These are phyloP conservation scores for Colletotrichum plurivorum DNA, from an alignment of 2,329 filamentous ascomycete genomes.

Conservation along the genomic window DNA sequence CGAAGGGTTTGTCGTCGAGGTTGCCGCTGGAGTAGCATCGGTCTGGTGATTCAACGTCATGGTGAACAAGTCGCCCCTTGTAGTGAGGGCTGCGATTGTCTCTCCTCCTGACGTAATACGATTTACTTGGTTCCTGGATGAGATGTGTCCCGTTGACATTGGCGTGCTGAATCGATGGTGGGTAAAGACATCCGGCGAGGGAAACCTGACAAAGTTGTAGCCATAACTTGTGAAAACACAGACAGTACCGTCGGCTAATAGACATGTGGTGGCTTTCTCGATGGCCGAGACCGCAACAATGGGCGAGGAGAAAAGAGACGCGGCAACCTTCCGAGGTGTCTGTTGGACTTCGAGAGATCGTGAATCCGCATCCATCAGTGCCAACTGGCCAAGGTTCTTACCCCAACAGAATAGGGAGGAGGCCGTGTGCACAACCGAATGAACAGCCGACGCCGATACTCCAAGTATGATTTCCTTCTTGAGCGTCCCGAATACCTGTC, in stretches of 20 bases:
- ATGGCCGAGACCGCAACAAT: slow-evolving; percentile 90
- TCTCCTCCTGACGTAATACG: slow-evolving; percentile 89
- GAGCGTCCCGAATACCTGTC: slow-evolving; percentile 91
- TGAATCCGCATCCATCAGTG: slow-evolving; percentile 94
- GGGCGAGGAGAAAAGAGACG: slow-evolving; percentile 80
- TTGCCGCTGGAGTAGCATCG: slow-evolving; percentile 71
- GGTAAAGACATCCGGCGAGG: slow-evolving; percentile 77
- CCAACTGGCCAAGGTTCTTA: slow-evolving; percentile 94
- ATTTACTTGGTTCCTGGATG: slow-evolving; percentile 76
- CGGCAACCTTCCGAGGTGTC: slow-evolving; percentile 88
- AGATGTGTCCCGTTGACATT: slow-evolving; percentile 75
- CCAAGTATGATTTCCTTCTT: slow-evolving; percentile 89
- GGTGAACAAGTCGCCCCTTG: slow-evolving; percentile 89
- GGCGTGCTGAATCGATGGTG: slow-evolving; percentile 79
- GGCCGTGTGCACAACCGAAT: slow-evolving; percentile 90
- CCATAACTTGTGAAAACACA: slow-evolving; percentile 97
- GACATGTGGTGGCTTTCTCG: slow-evolving; percentile 87
- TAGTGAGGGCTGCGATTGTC: slow-evolving; percentile 90
- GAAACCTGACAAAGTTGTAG: slow-evolving; percentile 91
- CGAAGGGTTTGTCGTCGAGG: slow-evolving; percentile 91
- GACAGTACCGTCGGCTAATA: slow-evolving; percentile 89
- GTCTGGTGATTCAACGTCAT: slow-evolving; percentile 79
- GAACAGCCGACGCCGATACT: slow-evolving; percentile 88
- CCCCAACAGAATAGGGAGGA: slow-evolving; percentile 93
- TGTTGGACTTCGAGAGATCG: slow-evolving; percentile 88